phyloP scores from a whole-genome alignment of 2,329 filamentous ascomycete genomes.

The Dissoconium aciculare region DNA sequence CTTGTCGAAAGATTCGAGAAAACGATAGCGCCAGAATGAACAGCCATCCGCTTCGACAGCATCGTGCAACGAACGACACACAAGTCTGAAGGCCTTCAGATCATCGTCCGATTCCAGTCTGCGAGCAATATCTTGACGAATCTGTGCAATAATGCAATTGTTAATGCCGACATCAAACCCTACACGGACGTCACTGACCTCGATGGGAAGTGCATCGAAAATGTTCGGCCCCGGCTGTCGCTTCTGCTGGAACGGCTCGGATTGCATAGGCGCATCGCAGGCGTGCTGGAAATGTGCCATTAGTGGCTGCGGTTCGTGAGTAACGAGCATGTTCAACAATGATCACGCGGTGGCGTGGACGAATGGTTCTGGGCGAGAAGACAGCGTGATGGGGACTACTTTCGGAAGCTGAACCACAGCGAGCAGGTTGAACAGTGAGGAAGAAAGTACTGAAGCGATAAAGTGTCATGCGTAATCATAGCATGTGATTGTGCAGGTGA shows the following conservation, averaged over 20 bases:
- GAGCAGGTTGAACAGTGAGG: no score
- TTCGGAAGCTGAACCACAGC: neutral
- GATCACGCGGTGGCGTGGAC: neutral
- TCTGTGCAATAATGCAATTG: slow-evolving; percentile 17
- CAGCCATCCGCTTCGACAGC: slow-evolving; percentile 27
- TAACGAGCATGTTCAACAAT: no score
- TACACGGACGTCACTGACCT: slow-evolving; percentile 10
- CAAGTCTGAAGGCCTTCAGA: slow-evolving; percentile 26
- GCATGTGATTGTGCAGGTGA: no score
- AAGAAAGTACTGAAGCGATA: no score
- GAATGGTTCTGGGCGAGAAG: neutral
- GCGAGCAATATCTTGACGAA: slow-evolving; percentile 27
- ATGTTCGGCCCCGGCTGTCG: no score
- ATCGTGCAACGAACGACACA: slow-evolving; percentile 27
- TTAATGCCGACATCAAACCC: neutral
- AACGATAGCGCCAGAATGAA: slow-evolving; percentile 36
- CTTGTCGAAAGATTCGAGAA: slow-evolving; percentile 29
- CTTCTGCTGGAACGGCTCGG: no score
- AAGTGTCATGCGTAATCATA: no score
- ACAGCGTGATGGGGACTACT: neutral
- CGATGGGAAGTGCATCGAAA: slow-evolving; percentile 16
- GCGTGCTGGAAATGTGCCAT: no score
- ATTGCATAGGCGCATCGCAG: no score
- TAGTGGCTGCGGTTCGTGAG: no score
- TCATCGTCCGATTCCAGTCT: slow-evolving; percentile 30